Base-by-base conservation (phyloP, 306 rosid species). In the Quercus cerris region DNA sequence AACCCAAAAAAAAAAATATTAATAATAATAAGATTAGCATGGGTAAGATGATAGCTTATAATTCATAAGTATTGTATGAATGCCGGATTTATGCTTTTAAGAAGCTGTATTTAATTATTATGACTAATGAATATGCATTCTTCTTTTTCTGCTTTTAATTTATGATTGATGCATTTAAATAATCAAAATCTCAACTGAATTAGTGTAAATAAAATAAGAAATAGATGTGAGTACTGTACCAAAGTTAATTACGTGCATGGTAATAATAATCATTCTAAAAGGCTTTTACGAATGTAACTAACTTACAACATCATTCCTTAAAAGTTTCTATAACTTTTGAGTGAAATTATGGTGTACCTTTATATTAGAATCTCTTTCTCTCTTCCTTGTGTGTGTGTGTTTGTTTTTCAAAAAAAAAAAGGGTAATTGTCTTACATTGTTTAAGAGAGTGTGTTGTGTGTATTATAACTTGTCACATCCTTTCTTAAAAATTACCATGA, bases 41-140 rank as follows among this genome's bases (percentile, higher is more conserved):
- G 51, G 80, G 62, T 78, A 58, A 51, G 85, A 67, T 73, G 82
- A 74, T 10, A 76, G 62, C 33, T 72, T 15, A 59, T 67, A 9
- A 55, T 72, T 49, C 52, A 20, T 35, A 64, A 15, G 12, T 64
- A 17, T 64, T 64, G 44, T 64, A 64, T 6, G 20, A 62, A 13
- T 5, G 38, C 22, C 22, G 18, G 44, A 28, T 15, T 15, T 17
- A 17, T 30, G 51, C 3, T 6, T 10, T 27, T 4, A 62, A 62
- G 22, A 27, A 12, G 68, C 11, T 4, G 33, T 27, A 12, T 62
- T 31, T 27, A 23, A 25, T 62, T 62, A 27, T 62, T 27, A 27
- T 28, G 41, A 63, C 30, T 28, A 63, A 63, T 63, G 41, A 63
- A 63, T 14, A 25, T 63, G 70, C 41, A 63, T 14, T 28, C 3